phyloP scores from a whole-genome alignment of 768 basidiomycete species.

The Suillus discolor region DNA sequence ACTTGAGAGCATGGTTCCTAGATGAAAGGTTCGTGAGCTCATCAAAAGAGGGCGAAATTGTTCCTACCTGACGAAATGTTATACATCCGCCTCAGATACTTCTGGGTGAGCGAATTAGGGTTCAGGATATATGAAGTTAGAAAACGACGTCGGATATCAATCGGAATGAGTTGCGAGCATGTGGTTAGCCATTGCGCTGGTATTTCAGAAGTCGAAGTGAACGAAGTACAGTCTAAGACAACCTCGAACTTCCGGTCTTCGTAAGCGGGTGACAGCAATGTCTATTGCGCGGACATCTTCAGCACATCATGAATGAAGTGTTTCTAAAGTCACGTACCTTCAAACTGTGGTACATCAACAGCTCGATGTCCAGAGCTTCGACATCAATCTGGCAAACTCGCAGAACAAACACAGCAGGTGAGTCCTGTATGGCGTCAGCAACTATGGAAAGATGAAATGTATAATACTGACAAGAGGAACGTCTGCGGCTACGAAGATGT shows the following conservation, averaged over 20 bases:
- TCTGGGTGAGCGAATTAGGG: constrained; percentile 68
- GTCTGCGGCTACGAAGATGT: constrained; percentile 64
- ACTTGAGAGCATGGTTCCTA: constrained; percentile 55
- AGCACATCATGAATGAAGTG: not conserved
- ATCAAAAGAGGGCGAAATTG: constrained; percentile 14
- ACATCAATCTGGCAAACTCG: constrained; percentile 73
- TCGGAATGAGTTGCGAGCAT: constrained; percentile 73
- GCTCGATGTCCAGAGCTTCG: constrained; percentile 76
- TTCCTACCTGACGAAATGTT: constrained; percentile 58
- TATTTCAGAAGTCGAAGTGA: constrained; percentile 73
- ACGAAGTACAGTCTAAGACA: constrained; percentile 81
- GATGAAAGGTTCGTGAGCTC: constrained; percentile 1
- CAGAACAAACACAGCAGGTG: constrained; percentile 58
- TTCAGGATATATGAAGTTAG: constrained; percentile 67
- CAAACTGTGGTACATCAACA: constrained; percentile 77
- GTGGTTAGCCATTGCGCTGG: constrained; percentile 83
- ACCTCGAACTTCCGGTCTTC: constrained; percentile 62
- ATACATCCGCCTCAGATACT: constrained; percentile 76
- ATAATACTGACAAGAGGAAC: constrained; percentile 43
- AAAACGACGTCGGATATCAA: constrained; percentile 68
- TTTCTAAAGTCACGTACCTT: constrained; percentile 46
- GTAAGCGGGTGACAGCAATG: constrained; percentile 50
- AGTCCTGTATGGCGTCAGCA: constrained; percentile 34
- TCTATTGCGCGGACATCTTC: constrained; percentile 38
- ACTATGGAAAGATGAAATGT: not conserved